phyloP scores from a whole-genome alignment of 2,329 filamentous ascomycete genomes.

The Pleochaeta shiraiana region DNA sequence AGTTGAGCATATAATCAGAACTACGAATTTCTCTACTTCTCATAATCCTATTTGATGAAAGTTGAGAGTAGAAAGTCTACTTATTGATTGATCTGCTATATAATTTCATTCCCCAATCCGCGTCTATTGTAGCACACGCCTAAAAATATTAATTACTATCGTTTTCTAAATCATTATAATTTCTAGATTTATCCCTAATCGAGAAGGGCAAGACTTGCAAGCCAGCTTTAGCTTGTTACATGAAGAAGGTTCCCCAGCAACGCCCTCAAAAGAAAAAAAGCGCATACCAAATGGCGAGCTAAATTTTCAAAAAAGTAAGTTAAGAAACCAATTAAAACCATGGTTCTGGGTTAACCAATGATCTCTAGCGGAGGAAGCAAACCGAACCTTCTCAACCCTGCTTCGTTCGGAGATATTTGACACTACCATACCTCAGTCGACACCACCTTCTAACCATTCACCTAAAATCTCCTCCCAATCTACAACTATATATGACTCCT shows the following conservation, averaged over 20 bases:
- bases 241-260: slow-evolving; percentile 82
- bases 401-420: slow-evolving; percentile 88
- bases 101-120: too few relatives aligned
- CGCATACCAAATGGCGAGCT: slow-evolving; percentile 74
- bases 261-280: slow-evolving; percentile 67
- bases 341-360: slow-evolving; percentile 4
- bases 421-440: slow-evolving; percentile 61
- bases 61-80: too few relatives aligned
- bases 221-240: slow-evolving; percentile 83
- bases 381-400: slow-evolving; percentile 73
- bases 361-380: slow-evolving; percentile 63
- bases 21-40: neutral
- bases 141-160: too few relatives aligned
- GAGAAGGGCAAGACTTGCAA: slow-evolving; percentile 79
- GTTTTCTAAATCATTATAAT: too few relatives aligned
- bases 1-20: slow-evolving; percentile 8
- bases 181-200: slow-evolving; percentile 64
- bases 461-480: slow-evolving; percentile 34
- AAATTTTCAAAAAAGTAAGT: slow-evolving; percentile 78
- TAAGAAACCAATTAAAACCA: neutral
- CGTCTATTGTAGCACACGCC: too few relatives aligned
- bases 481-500: slow-evolving; percentile 38
- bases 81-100: too few relatives aligned
- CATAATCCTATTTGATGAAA: neutral
- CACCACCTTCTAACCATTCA: slow-evolving; percentile 35